These are phyloP conservation scores for Xylariales sp. DNA, from an alignment of 2,329 filamentous ascomycete species.

Conservation along the genomic window DNA sequence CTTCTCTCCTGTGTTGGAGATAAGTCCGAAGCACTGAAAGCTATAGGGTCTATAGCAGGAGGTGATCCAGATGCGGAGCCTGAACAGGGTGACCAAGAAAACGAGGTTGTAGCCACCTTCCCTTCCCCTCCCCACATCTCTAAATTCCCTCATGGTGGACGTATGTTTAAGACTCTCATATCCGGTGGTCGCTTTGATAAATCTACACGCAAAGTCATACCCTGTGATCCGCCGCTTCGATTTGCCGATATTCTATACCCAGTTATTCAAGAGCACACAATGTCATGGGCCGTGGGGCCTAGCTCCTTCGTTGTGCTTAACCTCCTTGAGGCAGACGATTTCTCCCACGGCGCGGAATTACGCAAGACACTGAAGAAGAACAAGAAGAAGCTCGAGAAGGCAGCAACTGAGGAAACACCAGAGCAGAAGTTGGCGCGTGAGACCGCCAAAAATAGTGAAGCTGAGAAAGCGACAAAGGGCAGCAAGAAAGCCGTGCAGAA, in stretches of 20 bases:
- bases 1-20: slow-evolving; percentile 81
- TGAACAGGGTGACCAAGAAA: slow-evolving; percentile 49
- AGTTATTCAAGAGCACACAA: slow-evolving; percentile 77
- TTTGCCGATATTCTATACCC: slow-evolving; percentile 88
- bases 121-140: slow-evolving; percentile 66
- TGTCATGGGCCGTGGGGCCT: slow-evolving; percentile 86
- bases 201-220: slow-evolving; percentile 74
- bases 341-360: slow-evolving; percentile 74
- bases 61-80: slow-evolving; percentile 60
- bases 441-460: slow-evolving; percentile 61
- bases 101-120: slow-evolving; percentile 47
- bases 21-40: slow-evolving; percentile 78
- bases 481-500: slow-evolving; percentile 56
- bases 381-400: slow-evolving; percentile 76
- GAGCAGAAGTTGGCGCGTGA: slow-evolving; percentile 65
- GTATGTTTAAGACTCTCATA: slow-evolving; percentile 91
- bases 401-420: slow-evolving; percentile 68
- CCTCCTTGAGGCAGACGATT: slow-evolving; percentile 79
- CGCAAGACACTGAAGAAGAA: slow-evolving; percentile 77
- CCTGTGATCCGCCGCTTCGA: slow-evolving; percentile 78
- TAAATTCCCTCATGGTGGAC: slow-evolving; percentile 72
- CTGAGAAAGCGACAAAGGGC: slow-evolving; percentile 54
- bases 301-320: slow-evolving; percentile 89
- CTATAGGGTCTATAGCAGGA: slow-evolving; percentile 72
- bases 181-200: slow-evolving; percentile 89